Evolutionary conservation across 2,329 filamentous ascomycete genomes (phyloP).

Genomic region (Purpureocillium takamizusanense): DNA sequence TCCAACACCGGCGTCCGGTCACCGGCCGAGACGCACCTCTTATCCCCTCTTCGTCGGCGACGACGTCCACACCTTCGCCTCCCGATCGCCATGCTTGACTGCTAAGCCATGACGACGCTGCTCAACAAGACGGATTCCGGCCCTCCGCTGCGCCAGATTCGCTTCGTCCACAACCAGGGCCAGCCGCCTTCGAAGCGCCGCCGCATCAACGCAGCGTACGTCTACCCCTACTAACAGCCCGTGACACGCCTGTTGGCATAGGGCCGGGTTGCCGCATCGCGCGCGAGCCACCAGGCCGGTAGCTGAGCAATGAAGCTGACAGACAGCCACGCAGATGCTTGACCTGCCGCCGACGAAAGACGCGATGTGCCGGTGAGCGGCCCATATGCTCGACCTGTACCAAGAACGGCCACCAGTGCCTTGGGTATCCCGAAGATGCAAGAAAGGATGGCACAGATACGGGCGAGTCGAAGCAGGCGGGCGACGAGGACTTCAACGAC

Average conservation of each 20-base stretch:
- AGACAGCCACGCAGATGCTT: conserved; percentile 40
- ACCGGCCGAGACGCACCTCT: too few relatives aligned
- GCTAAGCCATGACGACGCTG: conserved; percentile 34
- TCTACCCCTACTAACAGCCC: conserved; percentile 10
- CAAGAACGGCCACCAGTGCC: conserved; percentile 60
- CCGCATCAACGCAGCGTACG: conserved; percentile 70
- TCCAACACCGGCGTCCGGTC: too few relatives aligned
- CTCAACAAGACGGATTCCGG: conserved; percentile 29
- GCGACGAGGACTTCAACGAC: conserved; percentile 5
- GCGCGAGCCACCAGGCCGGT: too few relatives aligned
- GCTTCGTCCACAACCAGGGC: conserved; percentile 76
- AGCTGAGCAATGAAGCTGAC: neutral
- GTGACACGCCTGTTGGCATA: neutral
- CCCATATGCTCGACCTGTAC: conserved; percentile 64
- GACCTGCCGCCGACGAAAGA: conserved; percentile 69
- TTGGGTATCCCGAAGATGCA: conserved; percentile 52
- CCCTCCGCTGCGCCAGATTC: conserved; percentile 50
- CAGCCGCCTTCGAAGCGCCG: conserved; percentile 72
- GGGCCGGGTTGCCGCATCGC: too few relatives aligned
- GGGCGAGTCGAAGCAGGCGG: conserved; percentile 12
- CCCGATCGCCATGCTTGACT: conserved; percentile 24
- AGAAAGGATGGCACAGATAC: conserved; percentile 31
- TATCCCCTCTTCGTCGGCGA: too few relatives aligned
- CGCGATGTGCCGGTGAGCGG: conserved; percentile 64
- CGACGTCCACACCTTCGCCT: neutral